phyloP scores from a whole-genome alignment of 306 rosid species.

The Quillaja saponaria region DNA sequence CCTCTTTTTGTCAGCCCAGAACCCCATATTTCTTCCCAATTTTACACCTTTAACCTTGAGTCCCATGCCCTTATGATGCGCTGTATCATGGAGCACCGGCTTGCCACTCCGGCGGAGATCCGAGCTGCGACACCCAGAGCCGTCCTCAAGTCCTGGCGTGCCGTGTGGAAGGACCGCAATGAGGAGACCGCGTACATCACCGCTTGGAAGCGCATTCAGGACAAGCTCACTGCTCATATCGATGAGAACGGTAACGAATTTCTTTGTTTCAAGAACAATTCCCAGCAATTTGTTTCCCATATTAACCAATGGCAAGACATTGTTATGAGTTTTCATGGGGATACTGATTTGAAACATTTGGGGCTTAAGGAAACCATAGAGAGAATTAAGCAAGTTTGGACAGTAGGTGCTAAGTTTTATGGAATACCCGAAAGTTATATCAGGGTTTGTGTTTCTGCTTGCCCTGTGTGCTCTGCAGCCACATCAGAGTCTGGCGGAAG shows the following conservation, averaged over 20 bases:
- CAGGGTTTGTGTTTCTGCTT: slow-evolving; percentile 83
- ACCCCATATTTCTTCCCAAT: slow-evolving; percentile 87
- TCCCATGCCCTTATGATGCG: slow-evolving; percentile 90
- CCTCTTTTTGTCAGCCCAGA: slow-evolving; percentile 70
- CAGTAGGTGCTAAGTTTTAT: slow-evolving; percentile 96
- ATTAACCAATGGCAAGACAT: slow-evolving; percentile 89
- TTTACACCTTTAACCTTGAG: slow-evolving; percentile 88
- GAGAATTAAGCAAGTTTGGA: slow-evolving; percentile 88
- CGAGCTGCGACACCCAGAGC: slow-evolving; percentile 73
- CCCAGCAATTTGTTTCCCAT: slow-evolving; percentile 86
- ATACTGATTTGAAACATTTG: slow-evolving; percentile 73
- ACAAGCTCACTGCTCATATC: slow-evolving; percentile 68
- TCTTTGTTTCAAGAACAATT: slow-evolving; percentile 91
- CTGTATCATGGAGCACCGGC: slow-evolving; percentile 74
- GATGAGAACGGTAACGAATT: slow-evolving; percentile 65
- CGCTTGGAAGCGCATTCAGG: slow-evolving; percentile 97
- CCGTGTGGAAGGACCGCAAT: slow-evolving; percentile 97
- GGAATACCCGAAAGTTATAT: slow-evolving; percentile 95
- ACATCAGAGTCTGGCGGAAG: slow-evolving; percentile 49
- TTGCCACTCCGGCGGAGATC: slow-evolving; percentile 81
- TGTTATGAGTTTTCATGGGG: slow-evolving; percentile 77
- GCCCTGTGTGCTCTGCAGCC: slow-evolving; percentile 64
- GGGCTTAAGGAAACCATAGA: slow-evolving; percentile 86
- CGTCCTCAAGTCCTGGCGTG: slow-evolving; percentile 92
- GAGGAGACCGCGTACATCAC: slow-evolving; percentile 95